Conservation (phyloP, 768 basidiomycete species). For the Candolleomyces aberdarensis region DNA sequence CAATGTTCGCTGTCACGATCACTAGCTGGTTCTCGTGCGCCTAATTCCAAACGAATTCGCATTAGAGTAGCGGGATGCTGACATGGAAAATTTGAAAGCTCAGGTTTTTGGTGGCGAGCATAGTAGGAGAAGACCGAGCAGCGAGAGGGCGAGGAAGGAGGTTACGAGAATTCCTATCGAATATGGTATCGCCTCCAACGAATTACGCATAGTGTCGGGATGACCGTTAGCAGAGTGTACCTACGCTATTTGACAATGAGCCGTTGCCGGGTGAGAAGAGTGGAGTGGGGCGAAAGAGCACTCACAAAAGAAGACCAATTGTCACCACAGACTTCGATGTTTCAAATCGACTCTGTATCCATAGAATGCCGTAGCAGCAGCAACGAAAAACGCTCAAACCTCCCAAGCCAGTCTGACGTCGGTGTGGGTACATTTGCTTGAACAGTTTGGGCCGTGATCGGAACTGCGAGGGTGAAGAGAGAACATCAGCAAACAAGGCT, state of each 20-base stretch:
- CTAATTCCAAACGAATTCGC: conserved; percentile 92
- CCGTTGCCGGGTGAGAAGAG: neutral
- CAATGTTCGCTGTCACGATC: conserved; percentile 94
- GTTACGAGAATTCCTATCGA: conserved; percentile 58
- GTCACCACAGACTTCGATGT: conserved; percentile 78
- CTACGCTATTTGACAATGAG: conserved; percentile 34
- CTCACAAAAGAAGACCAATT: conserved; percentile 75
- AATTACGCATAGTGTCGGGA: conserved; percentile 81
- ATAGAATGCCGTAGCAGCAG: conserved; percentile 77
- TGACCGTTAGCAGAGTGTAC: conserved; percentile 67
- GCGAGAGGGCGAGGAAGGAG: neutral
- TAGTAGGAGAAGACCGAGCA: neutral
- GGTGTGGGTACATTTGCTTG: conserved; percentile 84
- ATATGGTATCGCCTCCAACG: conserved; percentile 79
- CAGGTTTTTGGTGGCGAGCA: neutral
- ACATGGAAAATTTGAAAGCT: conserved; percentile 79
- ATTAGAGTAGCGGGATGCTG: conserved; percentile 67
- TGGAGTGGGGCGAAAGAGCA: conserved; percentile 13
- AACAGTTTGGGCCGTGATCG: conserved; percentile 78
- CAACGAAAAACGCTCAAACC: conserved; percentile 86
- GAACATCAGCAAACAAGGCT: neutral
- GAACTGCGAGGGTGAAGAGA: conserved; percentile 52
- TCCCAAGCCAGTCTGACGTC: conserved; percentile 82
- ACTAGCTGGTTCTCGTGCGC: conserved; percentile 85
- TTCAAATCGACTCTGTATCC: conserved; percentile 86